phyloP scores from a whole-genome alignment of 768 basidiomycete genomes.

The Fomitopsis pulvina region DNA sequence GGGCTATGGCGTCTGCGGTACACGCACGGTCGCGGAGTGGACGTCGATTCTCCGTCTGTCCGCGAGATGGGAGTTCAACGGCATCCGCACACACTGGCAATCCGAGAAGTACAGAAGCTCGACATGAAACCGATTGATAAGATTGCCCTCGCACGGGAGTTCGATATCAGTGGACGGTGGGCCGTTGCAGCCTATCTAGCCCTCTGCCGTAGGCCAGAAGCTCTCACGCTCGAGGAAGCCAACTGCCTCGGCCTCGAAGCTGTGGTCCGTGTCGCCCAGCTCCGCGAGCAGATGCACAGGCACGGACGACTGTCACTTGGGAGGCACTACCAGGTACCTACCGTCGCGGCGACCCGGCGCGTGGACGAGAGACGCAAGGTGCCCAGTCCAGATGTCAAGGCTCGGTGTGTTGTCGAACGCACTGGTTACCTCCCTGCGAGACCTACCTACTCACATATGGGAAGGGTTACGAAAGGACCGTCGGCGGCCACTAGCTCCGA shows the following conservation, averaged over 20 bases:
- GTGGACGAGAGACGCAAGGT: not conserved
- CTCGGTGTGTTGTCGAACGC: too few species aligned
- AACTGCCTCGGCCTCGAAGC: conserved; percentile 3
- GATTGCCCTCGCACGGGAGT: conserved; percentile 7
- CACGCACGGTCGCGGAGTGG: conserved; percentile 13
- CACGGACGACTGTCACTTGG: not conserved
- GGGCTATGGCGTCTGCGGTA: conserved; percentile 3
- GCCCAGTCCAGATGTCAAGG: too few species aligned
- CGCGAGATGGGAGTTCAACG: conserved; percentile 12
- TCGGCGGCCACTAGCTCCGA: too few species aligned
- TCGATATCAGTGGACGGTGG: conserved; percentile 4
- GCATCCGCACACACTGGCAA: conserved; percentile 7
- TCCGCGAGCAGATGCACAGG: conserved; percentile 6
- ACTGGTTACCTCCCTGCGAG: too few species aligned
- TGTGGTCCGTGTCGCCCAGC: conserved; percentile 5
- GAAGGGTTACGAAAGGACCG: too few species aligned
- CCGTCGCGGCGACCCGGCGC: not conserved
- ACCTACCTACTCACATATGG: too few species aligned
- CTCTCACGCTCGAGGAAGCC: conserved; percentile 7
- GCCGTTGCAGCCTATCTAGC: conserved; percentile 7
- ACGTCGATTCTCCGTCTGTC: conserved; percentile 12
- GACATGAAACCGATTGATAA: conserved; percentile 8
- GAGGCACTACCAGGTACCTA: not conserved
- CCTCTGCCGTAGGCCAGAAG: conserved; percentile 5
- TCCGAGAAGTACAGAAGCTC: conserved; percentile 1